Evolutionary conservation across 1,139 yeast genomes (phyloP).

Genomic region (Candida labiduridarum): DNA sequence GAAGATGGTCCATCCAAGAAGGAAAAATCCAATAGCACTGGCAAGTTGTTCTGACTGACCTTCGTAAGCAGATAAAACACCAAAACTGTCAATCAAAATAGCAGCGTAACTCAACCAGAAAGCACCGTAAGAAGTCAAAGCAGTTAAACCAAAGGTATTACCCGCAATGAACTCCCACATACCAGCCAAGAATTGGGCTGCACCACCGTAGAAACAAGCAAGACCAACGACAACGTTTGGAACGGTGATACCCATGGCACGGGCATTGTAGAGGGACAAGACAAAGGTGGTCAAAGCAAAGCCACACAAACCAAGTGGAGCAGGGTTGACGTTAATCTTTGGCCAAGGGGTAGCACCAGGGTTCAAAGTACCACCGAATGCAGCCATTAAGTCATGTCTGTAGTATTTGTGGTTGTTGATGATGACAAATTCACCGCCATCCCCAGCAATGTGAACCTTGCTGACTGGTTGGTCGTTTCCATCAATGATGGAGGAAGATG

Average conservation of each 20-base stretch:
- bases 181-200: conserved; percentile 66
- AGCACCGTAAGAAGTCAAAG: conserved; percentile 71
- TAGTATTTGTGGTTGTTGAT: conserved; percentile 28
- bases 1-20: conserved; percentile 68
- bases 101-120: conserved; percentile 74
- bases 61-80: conserved; percentile 53
- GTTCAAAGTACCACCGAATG: conserved; percentile 44
- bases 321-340: conserved; percentile 21
- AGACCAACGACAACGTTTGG: conserved; percentile 47
- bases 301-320: conserved; percentile 39
- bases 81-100: conserved; percentile 57
- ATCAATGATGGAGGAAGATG: conserved; percentile 5
- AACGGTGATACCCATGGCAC: conserved; percentile 38
- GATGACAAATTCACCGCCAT: conserved; percentile 24
- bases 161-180: conserved; percentile 65
- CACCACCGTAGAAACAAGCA: conserved; percentile 58
- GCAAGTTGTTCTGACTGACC: conserved; percentile 42
- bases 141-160: conserved; percentile 67
- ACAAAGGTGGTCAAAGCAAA: conserved; percentile 54
- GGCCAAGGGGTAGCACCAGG: conserved; percentile 38
- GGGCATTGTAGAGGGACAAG: conserved; percentile 43
- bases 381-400: conserved; percentile 35
- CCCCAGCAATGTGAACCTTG: conserved; percentile 24
- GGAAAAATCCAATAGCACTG: conserved; percentile 60
- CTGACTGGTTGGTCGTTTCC: conserved; percentile 19